Evolutionary conservation across 2,329 filamentous ascomycete species (phyloP), one percentile per base, ranked within the genome.

Genomic region (Paramyrothecium roridum): DNA sequence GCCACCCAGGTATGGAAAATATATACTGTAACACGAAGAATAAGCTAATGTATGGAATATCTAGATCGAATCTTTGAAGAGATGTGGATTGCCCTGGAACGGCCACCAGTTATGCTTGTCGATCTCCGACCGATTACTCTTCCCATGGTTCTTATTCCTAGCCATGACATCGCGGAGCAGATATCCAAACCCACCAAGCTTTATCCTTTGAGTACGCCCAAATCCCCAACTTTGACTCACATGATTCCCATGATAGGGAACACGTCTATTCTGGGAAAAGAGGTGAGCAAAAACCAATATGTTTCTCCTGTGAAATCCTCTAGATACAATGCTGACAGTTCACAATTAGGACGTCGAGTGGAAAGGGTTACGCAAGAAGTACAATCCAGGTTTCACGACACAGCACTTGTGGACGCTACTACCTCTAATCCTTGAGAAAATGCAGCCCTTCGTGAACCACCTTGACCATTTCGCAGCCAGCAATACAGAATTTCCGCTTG

Each of bases 361-460:
- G 62, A 62, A 60, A 43, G 52, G 52, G 16, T 52, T 59, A 33
- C 67, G 72, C 17, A 71, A 67, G 54, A 62, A 65, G 22, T 71
- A 69, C 59, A 73, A 70, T 56, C 69, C 68, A 1, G 73, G 70
- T 1, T 76, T 74, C 51, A 66, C 72, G 1, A 70, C 69, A 1
- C 68, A 72, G 54, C 68, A 75, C 30, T 61, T 76, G 16, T 65
- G 72, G 56, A 67, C 61, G 4, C 59, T 74, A 2, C 53, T 75
- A 52, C 71, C 70, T 0, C 59, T 58, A 34, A 71, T 74, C 48
- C 50, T 74, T 7, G 70, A 73, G 20, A 74, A 73, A 50, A 60
- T 3, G 61, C 64, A 26, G 62, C 73, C 12, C 67, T 45, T 52
- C 20, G n/a, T 51, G 33, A 26, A 45, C 1, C 30, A 52, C 8